Base-by-base conservation (phyloP, 1,139 yeast genomes). In the Sugiyamaella novakii region DNA sequence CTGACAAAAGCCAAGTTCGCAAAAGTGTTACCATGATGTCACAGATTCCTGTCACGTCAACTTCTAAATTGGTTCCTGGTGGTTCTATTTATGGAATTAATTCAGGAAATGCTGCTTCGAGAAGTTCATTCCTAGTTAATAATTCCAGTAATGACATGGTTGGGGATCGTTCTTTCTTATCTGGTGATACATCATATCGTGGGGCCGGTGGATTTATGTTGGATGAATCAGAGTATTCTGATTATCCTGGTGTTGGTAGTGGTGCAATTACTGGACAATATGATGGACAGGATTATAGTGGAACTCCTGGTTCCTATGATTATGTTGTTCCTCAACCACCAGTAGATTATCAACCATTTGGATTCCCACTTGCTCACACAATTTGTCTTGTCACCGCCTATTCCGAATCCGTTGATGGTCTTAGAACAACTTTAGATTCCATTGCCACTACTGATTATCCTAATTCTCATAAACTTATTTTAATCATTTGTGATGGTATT, bases 361-460 rank as follows among this genome's bases (percentile, higher is more conserved):
- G 85, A 0, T 87, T 74, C 64, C 98, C 98, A 8, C 76, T 92
- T 55, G 88, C 91, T 10, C 98, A 92, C 63, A 75, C 87, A 0
- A 78, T 92, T 62, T 79, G 83, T 59, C 76, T 91, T 59, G 95
- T 92, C 14, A 92, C 98, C 3, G 92, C 96, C 63, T 92, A 92
- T 66, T 89, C 98, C 1, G 98, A 92, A 71, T 95, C 89, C 63
- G 86, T 80, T 58, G 84, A 76, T 10, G 96, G 95, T 56, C 69
- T 92, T 54, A 78, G 98, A 61, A 82, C 91, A 0, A 88, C 98
- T 0, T 71, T 91, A 59, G 97, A 92, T 67, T 91, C 98, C 1
- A 66, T 92, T 52, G 88, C 96, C 14, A 87, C 96, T 1, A 88
- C 97, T 1, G 95, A 87, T 58, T 92, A 85, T 66, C 97, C 98